Evolutionary conservation across 805 yeast species (phyloP).

Genomic region (Ogataea dorogensis): DNA sequence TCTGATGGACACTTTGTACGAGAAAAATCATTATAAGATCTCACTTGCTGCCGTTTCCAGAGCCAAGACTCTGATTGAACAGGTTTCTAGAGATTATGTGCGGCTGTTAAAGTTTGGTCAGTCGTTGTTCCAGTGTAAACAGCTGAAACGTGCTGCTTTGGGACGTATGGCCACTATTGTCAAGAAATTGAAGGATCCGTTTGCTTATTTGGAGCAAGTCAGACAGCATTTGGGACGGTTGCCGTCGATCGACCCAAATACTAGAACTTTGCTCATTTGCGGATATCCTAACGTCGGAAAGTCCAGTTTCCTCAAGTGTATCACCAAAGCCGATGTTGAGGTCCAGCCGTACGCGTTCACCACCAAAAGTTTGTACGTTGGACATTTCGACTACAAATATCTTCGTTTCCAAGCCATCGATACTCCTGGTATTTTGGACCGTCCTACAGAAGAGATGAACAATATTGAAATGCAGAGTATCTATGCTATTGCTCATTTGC

Average conservation of each 20-base stretch:
- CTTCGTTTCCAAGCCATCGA: conserved; percentile 98
- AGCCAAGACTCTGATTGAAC: conserved; percentile 92
- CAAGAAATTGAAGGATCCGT: conserved; percentile 92
- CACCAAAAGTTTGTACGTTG: conserved; percentile 94
- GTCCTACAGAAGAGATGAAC: conserved; percentile 99
- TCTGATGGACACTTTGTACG: conserved; percentile 95
- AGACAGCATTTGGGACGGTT: conserved; percentile 98
- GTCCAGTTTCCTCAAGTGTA: conserved; percentile 87
- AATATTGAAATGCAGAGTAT: conserved; percentile 99
- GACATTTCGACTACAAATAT: conserved; percentile 98
- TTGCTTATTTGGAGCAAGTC: conserved; percentile 92
- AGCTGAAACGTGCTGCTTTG: conserved; percentile 95
- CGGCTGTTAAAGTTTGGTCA: conserved; percentile 96
- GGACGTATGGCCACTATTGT: conserved; percentile 99
- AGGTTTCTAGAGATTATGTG: conserved; percentile 92
- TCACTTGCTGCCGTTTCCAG: conserved; percentile 92
- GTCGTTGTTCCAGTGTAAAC: conserved; percentile 97
- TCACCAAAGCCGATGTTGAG: conserved; percentile 98
- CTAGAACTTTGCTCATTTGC: conserved; percentile 94
- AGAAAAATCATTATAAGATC: conserved; percentile 96
- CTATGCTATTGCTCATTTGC: conserved; percentile 96
- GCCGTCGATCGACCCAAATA: conserved; percentile 97
- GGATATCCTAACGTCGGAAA: conserved; percentile 99
- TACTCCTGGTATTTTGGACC: conserved; percentile 97
- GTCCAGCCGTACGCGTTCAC: conserved; percentile 99